These are phyloP conservation scores for Cystobasidium tubakii DNA, from an alignment of 768 basidiomycete genomes.

Conservation along the genomic window DNA sequence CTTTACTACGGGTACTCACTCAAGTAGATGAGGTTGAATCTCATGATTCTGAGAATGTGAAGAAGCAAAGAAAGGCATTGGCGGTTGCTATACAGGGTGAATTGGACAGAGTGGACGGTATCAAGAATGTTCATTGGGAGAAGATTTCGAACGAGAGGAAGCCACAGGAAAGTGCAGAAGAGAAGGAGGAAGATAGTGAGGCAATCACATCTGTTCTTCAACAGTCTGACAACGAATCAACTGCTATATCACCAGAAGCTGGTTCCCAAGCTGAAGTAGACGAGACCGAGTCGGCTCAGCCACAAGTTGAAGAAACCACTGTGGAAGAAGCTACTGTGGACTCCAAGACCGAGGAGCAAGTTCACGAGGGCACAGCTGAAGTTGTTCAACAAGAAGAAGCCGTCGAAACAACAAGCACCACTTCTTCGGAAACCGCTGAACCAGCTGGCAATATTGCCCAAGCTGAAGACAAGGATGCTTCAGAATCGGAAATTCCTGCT, in stretches of 20 bases:
- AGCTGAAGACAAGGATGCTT: not conserved
- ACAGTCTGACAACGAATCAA: no score
- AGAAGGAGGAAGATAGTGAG: no score
- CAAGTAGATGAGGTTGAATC: constrained; percentile 14
- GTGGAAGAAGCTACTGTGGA: no score
- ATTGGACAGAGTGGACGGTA: constrained; percentile 1
- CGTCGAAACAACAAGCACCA: not conserved
- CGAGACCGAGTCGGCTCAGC: no score
- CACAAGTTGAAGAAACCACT: no score
- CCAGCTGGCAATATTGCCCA: no score
- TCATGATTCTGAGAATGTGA: not conserved
- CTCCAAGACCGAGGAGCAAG: no score
- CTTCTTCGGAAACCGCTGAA: no score
- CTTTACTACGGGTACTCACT: not conserved
- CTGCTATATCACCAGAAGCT: no score
- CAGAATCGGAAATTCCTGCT: not conserved
- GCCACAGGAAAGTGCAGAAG: no score
- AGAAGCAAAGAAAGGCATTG: not conserved
- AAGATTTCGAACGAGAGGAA: not conserved
- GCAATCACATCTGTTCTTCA: no score
- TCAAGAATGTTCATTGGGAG: not conserved
- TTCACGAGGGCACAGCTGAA: not conserved
- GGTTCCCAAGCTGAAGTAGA: no score
- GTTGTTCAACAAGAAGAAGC: not conserved
- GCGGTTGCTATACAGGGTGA: constrained; percentile 8